Evolutionary conservation across 768 basidiomycete species (phyloP), one percentile per base, ranked within the genome.

Genomic region (Boletales sp.): DNA sequence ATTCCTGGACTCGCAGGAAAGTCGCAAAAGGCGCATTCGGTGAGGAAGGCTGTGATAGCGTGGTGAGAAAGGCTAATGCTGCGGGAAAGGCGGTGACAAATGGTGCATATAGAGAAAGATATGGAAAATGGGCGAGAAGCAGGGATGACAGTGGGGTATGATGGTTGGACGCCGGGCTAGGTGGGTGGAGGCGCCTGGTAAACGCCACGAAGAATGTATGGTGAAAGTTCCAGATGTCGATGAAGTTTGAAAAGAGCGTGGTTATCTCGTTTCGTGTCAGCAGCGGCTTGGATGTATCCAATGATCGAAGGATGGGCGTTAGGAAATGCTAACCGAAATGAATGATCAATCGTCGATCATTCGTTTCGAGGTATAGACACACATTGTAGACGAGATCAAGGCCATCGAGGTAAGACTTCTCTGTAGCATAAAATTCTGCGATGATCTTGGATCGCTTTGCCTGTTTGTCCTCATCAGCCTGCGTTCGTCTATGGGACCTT

Each of bases 211-310:
- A 81, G 68, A 91, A 86, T 2, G 86, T 80, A 45, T 80, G 86
- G 68, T 91, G 89, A 38, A 90, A 75, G 59, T 90, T 92, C 90
- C 87, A 91, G 32, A 94, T 92, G 67, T 93, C 90, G 62, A 91
- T 84, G 56, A 93, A 91, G 66, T 92, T 92, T 54, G 86, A 87
- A 67, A 94, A 94, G 33, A 92, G 73, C 12, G 82, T 76, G 1
- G 84, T 87, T 50, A 93, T 77, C 40, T 82, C 78, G 3, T 78
- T 67, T 49, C 87, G 81, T 51, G 82, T 75, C 44, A 93, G 74
- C n/a, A 93, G 67, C 3, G 88, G 84, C 21, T 79, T 73, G 5
- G 81, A 58, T 3, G 80, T 82, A 54, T 89, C 86, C 55, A 92
- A 71, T 6, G 91, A 86, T 17, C 73, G 72, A 55, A 93, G 83